Base-by-base conservation (phyloP, 208 protist species). In the Trypanosoma cruzi region DNA sequence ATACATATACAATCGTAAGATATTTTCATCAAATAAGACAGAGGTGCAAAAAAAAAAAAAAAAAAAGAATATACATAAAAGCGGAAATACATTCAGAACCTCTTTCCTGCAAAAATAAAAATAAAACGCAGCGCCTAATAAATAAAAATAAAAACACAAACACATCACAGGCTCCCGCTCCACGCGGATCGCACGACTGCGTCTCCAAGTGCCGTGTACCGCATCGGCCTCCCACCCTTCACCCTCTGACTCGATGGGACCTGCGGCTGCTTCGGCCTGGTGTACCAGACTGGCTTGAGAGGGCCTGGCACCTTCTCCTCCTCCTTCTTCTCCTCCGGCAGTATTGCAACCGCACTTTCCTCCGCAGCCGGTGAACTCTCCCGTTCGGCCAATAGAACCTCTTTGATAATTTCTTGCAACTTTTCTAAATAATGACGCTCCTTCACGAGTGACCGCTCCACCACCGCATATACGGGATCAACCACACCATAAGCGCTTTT, bases 1-100 rank as follows among this genome's bases (percentile, higher is more conserved):
- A 49, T 48, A 48, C 40, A 64, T 64, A 64, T 49, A 64, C n/a
- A 48, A 46, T 40, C 28, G 11, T 4, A 64, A 49, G 42, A 50
- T 22, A 44, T 44, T 5, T 13, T 16, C 8, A 5, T 8, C 24
- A n/a, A 50, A 2, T 34, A n/a, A n/a, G n/a, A 54, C 31, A 54
- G 54, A 31, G n/a, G 22, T 32, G 26, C n/a, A n/a, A n/a, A n/a
- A n/a, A 36, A 55, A 54, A 44, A 44, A 44, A 44, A 13, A 13
- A 44, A 44, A 44, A 44, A 5, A 44, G 37, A 44, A n/a, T n/a
- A n/a, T n/a, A n/a, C n/a, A n/a, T n/a, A n/a, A n/a, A n/a, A n/a
- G n/a, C n/a, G n/a, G n/a, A n/a, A n/a, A n/a, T n/a, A n/a, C n/a
- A n/a, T n/a, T n/a, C n/a, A n/a, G n/a, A n/a, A n/a, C n/a, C n/a